Evolutionary conservation across 2,329 filamentous ascomycete species (phyloP).

Genomic region (Zasmidium citrigriseum): DNA sequence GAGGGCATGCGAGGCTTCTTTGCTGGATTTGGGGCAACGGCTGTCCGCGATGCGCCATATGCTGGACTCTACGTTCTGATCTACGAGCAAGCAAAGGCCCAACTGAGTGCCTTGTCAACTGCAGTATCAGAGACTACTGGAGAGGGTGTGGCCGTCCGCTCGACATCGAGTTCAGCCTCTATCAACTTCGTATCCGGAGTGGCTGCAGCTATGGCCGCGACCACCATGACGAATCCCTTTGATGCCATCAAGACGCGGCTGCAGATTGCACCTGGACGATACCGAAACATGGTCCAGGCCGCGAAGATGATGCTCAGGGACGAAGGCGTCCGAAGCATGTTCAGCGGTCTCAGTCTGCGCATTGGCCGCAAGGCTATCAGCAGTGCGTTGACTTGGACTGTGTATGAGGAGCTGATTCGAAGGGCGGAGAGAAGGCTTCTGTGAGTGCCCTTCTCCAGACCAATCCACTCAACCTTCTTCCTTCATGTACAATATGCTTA

Average conservation of each 20-base stretch:
- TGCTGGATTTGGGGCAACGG: constrained; percentile 88
- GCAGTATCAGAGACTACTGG: constrained; percentile 10
- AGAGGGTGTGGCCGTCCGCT: constrained; percentile 14
- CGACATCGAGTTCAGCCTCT: constrained; percentile 53
- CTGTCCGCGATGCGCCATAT: constrained; percentile 92
- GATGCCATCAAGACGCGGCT: constrained; percentile 95
- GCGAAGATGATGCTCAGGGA: constrained; percentile 75
- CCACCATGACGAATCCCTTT: constrained; percentile 90
- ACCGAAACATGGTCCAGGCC: constrained; percentile 80
- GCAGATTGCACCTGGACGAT: constrained; percentile 81
- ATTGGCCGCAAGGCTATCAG: constrained; percentile 91
- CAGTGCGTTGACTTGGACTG: constrained; percentile 93
- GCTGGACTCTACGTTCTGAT: constrained; percentile 92
- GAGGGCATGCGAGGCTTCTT: constrained; percentile 87
- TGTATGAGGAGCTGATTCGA: constrained; percentile 91
- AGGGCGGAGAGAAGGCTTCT: constrained; percentile 57
- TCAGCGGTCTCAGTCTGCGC: constrained; percentile 80
- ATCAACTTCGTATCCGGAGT: constrained; percentile 87
- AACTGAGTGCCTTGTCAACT: constrained; percentile 47
- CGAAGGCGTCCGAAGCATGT: constrained; percentile 77
- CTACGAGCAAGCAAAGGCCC: constrained; percentile 80
- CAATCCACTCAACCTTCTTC: background rate
- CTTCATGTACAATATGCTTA: background rate
- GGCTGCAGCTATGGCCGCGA: constrained; percentile 78
- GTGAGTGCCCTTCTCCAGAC: background rate